Conservation (phyloP, 345 rosid genomes). For the Triadica sebifera region DNA sequence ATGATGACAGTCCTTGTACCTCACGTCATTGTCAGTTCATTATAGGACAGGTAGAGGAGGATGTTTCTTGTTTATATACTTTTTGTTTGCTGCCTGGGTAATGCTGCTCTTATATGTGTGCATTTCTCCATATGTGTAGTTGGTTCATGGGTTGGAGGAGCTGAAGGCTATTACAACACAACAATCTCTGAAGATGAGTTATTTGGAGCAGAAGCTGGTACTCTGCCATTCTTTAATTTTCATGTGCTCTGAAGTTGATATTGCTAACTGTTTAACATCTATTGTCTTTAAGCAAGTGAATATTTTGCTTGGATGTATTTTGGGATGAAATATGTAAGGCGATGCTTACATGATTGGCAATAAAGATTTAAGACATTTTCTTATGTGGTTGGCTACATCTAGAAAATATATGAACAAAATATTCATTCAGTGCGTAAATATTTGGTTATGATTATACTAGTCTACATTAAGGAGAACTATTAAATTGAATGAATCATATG, state of each 20-base stretch:
- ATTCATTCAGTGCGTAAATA: not conserved
- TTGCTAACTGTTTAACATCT: too few species aligned
- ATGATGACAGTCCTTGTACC: constrained; percentile 29
- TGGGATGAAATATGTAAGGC: not conserved
- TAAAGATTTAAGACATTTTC: not conserved
- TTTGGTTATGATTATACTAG: not conserved
- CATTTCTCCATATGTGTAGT: constrained; percentile 9
- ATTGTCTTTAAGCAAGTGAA: not conserved
- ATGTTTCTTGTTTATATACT: not conserved
- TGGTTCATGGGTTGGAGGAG: constrained; percentile 27
- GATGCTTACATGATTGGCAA: not conserved
- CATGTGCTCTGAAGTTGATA: not conserved
- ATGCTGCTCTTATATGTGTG: not conserved
- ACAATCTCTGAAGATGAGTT: constrained; percentile 16
- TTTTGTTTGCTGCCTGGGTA: not conserved
- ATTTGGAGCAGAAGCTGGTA: constrained; percentile 32
- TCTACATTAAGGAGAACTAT: not conserved
- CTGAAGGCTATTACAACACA: constrained; percentile 6
- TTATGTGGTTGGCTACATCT: not conserved
- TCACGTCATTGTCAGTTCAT: constrained; percentile 23
- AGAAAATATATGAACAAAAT: not conserved
- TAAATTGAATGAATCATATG: not conserved
- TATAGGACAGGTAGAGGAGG: constrained; percentile 21
- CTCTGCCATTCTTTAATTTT: not conserved
- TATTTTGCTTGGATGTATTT: not conserved